Percentiles rank a stretch among this genome's conserved stretches.
Conservation (phyloP, 2,329 filamentous ascomycete species). For the Tolypocladium nubicola region DNA sequence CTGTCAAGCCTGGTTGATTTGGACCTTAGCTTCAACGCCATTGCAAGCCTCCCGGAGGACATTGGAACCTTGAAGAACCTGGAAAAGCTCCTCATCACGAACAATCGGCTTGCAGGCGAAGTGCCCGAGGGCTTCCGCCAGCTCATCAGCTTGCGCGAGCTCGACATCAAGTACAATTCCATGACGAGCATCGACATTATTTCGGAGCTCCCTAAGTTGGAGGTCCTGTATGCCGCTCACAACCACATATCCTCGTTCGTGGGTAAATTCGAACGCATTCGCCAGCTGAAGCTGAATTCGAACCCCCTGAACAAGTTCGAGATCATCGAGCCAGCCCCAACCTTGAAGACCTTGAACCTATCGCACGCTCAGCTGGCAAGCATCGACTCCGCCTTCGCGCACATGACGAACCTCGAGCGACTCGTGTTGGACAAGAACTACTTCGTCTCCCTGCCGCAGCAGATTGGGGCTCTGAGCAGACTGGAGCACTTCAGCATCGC, state of each 20-base stretch:
- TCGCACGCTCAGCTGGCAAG: conserved; percentile 86
- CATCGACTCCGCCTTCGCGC: conserved; percentile 79
- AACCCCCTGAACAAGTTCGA: conserved; percentile 94
- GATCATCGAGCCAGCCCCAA: conserved; percentile 64
- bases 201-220: conserved; percentile 71
- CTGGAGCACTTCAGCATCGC: conserved; percentile 91
- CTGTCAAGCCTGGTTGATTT: conserved; percentile 79
- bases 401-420: conserved; percentile 77
- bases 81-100: conserved; percentile 88
- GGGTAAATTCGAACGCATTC: conserved; percentile 75
- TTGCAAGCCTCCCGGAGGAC: conserved; percentile 62
- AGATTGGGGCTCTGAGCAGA: conserved; percentile 72
- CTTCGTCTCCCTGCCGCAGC: conserved; percentile 77
- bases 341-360: conserved; percentile 76
- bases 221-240: conserved; percentile 83
- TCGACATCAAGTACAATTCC: conserved; percentile 89
- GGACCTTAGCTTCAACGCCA: conserved; percentile 93
- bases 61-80: conserved; percentile 71
- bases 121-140: conserved; percentile 64
- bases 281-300: conserved; percentile 80
- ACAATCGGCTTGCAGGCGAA: conserved; percentile 73
- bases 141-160: conserved; percentile 71
- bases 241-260: conserved; percentile 86
- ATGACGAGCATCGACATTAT: conserved; percentile 84
- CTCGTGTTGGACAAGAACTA: conserved; percentile 91